Evolutionary conservation across 169 alveolate species (phyloP).

Genomic region (Eimeria praecox): DNA sequence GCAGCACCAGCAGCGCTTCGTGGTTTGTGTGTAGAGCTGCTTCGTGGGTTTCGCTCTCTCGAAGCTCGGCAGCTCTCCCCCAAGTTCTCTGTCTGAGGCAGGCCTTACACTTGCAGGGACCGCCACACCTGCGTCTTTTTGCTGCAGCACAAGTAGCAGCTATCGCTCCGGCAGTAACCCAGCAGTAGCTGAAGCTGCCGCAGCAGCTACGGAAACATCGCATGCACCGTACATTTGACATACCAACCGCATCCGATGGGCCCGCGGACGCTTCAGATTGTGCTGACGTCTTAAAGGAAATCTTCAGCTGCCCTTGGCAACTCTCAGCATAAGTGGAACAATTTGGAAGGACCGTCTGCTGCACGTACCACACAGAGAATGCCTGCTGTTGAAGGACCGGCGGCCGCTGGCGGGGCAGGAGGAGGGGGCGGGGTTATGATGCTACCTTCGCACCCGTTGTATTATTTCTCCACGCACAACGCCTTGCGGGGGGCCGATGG

Average conservation of each 20-base stretch:
- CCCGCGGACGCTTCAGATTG: slow-evolving; percentile 2
- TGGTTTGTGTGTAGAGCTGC: slow-evolving; percentile 45
- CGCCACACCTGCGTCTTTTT: neutral
- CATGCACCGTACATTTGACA: slow-evolving; percentile 42
- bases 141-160: slow-evolving; percentile 57
- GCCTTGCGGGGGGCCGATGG: slow-evolving; percentile 79
- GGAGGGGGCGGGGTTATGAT: slow-evolving; percentile 63
- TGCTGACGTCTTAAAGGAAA: neutral
- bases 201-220: slow-evolving; percentile 6
- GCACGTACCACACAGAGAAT: neutral
- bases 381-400: slow-evolving; percentile 68
- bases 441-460: slow-evolving; percentile 79
- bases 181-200: neutral
- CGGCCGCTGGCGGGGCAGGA: slow-evolving; percentile 61
- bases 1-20: slow-evolving; percentile 51
- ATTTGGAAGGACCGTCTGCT: neutral
- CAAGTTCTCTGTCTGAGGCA: neutral
- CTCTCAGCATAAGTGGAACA: slow-evolving; percentile 6
- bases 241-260: slow-evolving; percentile 53
- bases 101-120: neutral
- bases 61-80: slow-evolving; percentile 10
- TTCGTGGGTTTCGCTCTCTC: neutral
- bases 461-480: slow-evolving; percentile 78
- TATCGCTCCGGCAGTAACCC: slow-evolving; percentile 5
- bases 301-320: neutral